Conservation (phyloP, 129 eudicot species). For the Centaurea solstitialis region DNA sequence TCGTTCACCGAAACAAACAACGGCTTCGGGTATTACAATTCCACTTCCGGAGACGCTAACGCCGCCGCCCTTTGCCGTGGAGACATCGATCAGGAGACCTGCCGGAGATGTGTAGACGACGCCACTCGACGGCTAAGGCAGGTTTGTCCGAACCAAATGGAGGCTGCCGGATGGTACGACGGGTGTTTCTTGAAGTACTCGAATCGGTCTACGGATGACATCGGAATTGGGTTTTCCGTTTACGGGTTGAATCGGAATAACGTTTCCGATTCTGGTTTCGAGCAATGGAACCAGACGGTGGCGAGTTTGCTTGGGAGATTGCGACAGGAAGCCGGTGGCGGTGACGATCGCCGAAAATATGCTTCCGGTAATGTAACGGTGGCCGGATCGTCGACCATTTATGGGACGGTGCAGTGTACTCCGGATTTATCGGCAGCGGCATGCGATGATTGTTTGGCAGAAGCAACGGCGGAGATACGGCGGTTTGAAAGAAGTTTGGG, state of each 20-base stretch:
- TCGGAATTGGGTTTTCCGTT: background rate
- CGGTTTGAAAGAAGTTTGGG: slow-evolving; percentile 18
- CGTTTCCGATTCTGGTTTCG: background rate
- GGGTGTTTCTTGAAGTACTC: slow-evolving; percentile 42
- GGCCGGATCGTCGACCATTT: slow-evolving; percentile 11
- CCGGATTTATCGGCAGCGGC: slow-evolving; percentile 47
- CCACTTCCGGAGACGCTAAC: slow-evolving; percentile 22
- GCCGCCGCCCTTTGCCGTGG: slow-evolving; percentile 38
- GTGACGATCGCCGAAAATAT: slow-evolving; percentile 29
- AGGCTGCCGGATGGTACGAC: slow-evolving; percentile 34
- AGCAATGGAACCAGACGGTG: slow-evolving; percentile 19
- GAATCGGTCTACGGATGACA: background rate
- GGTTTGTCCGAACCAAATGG: slow-evolving; percentile 29
- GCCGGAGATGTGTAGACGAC: slow-evolving; percentile 38
- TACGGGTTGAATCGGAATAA: background rate
- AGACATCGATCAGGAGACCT: slow-evolving; percentile 30
- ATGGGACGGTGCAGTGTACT: slow-evolving; percentile 55
- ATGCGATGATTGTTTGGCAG: slow-evolving; percentile 36
- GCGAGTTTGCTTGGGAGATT: slow-evolving; percentile 18
- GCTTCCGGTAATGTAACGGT: slow-evolving; percentile 22
- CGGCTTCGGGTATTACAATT: slow-evolving; percentile 26
- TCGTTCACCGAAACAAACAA: slow-evolving; percentile 22
- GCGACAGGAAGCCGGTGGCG: slow-evolving; percentile 24
- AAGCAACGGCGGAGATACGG: background rate
- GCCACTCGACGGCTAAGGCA: slow-evolving; percentile 18